Evolutionary conservation across 1,284 basidiomycete genomes (phyloP), one percentile per base, ranked within the genome.

Genomic region (Microbotryomycetes sp.): DNA sequence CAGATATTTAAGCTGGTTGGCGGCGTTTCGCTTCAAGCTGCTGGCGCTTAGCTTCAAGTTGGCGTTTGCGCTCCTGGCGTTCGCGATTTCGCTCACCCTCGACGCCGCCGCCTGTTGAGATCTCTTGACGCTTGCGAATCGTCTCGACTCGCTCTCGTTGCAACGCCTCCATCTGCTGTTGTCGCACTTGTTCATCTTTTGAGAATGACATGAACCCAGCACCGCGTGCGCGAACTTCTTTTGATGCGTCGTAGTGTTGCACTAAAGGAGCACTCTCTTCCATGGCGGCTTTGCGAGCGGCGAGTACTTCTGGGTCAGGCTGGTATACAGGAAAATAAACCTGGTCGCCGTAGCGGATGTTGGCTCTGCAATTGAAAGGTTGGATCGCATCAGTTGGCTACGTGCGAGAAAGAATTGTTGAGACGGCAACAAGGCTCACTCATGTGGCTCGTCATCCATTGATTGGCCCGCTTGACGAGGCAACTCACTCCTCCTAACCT

Each of bases 161-260:
- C 16, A 97, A 76, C 54, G 86, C 85, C 54, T 88, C 86, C 88
- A 92, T 88, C 76, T 96, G 86, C 58, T 78, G 77, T 64, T 76
- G 76, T 32, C 93, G 81, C 30, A 81, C 82, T 62, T 86, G 84
- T 70, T 91, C 88, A 71, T 94, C 89, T 1, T 75, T 81, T 3
- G 89, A 88, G 75, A 97, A 93, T 71, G 88, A 84, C 74, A 93
- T 94, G 77, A 88, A 89, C 0, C 84, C 92, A 0, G 92, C 92
- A 32, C 89, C 93, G 71, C 86, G 86, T n/a, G 86, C 83, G 7
- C 93, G 86, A 12, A 87, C 84, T 75, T 98, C 93, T 56, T 78
- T 79, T 0, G 82, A 80, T 0, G 89, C 81, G 74, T 97, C 89
- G 74, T 92, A 97, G 74, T 93, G 90, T 19, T 82, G 77, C 19